These are phyloP conservation scores for Mycena epipterygia DNA, from an alignment of 768 basidiomycete genomes.

Conservation along the genomic window DNA sequence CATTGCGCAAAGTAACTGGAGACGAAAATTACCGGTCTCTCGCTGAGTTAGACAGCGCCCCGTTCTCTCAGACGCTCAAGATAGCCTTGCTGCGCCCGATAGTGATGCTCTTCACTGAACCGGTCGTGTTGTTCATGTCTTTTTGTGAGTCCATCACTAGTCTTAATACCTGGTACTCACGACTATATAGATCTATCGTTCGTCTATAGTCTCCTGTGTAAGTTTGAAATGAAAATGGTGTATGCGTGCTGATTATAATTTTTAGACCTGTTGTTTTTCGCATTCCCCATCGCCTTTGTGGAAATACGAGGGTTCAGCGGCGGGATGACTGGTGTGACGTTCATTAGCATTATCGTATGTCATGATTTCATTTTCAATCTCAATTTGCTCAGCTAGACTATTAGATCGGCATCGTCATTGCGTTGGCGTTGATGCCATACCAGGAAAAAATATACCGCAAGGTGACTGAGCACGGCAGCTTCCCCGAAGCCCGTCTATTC, in stretches of 20 bases:
- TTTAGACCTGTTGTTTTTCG: conserved; percentile 56
- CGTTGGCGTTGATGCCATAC: conserved; percentile 46
- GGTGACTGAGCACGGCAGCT: conserved; percentile 50
- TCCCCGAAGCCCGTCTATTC: conserved; percentile 59
- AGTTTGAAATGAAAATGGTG: background rate
- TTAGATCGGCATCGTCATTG: conserved; percentile 52
- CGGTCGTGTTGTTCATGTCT: conserved; percentile 59
- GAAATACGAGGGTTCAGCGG: conserved; percentile 55
- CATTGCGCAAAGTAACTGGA: conserved; percentile 56
- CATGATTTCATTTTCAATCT: background rate
- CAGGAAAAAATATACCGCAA: conserved; percentile 51
- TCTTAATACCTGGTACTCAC: background rate
- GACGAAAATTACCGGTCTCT: conserved; percentile 51
- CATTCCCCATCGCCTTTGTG: conserved; percentile 58
- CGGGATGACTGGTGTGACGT: conserved; percentile 57
- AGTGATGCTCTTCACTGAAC: conserved; percentile 58
- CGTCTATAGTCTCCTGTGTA: conserved; percentile 57
- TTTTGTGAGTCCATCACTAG: conserved; percentile 47
- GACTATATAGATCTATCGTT: conserved; percentile 54
- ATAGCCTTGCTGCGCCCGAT: conserved; percentile 56
- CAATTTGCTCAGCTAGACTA: background rate
- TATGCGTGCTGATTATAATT: background rate
- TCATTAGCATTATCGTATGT: conserved; percentile 59
- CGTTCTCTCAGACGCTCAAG: conserved; percentile 50
- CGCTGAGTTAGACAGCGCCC: conserved; percentile 54